Base-by-base conservation (phyloP, 495 filamentous ascomycete species). In the Lichina pygmaea region DNA sequence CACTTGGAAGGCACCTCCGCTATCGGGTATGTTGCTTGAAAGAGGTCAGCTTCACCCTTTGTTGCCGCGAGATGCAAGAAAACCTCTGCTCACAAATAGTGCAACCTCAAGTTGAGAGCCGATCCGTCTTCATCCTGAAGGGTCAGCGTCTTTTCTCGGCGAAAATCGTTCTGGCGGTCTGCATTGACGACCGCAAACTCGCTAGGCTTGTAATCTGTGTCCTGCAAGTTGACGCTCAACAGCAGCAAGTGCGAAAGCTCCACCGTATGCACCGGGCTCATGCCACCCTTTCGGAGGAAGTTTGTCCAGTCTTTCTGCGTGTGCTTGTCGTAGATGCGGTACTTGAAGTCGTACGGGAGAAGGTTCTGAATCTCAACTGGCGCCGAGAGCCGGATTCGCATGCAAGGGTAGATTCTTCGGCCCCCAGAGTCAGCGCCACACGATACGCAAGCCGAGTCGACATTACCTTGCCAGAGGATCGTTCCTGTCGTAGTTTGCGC, bases 271-370 rank as follows among this genome's bases (percentile, higher is more conserved):
- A 95, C 86, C 0, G 89, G 89, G 57, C 89, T 95, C 42, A 93
- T 77, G 16, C 89, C 89, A 8, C 89, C 89, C 58, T 92, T 95
- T 44, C 89, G 70, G 16, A 97, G 60, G 64, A 97, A 97, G 55
- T 97, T 97, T 0, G 85, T 86, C 89, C 91, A 97, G 58, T 97
- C 86, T 56, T 91, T 89, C 63, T 80, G 85, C 0, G 84, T 94
- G 57, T 91, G 89, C 64, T 85, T 92, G 62, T 97, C 89, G 54
- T 94, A 94, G 17, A 97, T 94, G 45, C 85, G 72, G 57, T 95
- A 95, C 58, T 95, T 95, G 77, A 97, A 97, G 61, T 95, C 91
- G 53, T 79, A 94, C 0, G 89, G 89, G 30, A 97, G 66, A 30
- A 97, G 65, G 54, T 97, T 97, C 55, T 97, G 85, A 10, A 97